Evolutionary conservation across 176 grass and related monocot species (phyloP).

Genomic region (Musa troglodytarum): DNA sequence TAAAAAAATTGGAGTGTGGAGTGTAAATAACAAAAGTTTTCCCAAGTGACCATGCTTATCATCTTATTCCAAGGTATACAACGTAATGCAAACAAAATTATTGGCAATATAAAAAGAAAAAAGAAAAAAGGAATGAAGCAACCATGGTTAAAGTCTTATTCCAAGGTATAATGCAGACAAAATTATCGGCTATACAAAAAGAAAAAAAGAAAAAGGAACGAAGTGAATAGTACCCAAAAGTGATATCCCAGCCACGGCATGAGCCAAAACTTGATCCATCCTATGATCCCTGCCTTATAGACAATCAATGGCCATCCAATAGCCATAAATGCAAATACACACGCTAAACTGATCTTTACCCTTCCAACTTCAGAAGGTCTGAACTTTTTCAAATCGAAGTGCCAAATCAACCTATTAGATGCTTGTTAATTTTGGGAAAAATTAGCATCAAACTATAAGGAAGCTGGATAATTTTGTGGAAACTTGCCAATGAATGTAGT

Average conservation of each 20-base stretch:
- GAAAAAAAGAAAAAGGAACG: slow-evolving; percentile 5
- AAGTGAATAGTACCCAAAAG: slow-evolving; percentile 65
- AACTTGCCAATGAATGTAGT: background rate
- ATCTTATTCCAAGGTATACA: background rate
- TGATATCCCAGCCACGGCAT: slow-evolving; percentile 98
- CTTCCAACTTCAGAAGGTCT: slow-evolving; percentile 72
- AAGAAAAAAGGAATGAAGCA: slow-evolving; percentile 1
- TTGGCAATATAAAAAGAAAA: background rate
- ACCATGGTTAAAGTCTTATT: background rate
- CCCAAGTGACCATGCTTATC: background rate
- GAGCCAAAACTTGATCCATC: slow-evolving; percentile 98
- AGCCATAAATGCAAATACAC: slow-evolving; percentile 85
- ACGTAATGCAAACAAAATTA: background rate
- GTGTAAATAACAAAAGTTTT: background rate
- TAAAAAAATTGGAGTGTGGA: background rate
- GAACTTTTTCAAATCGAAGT: slow-evolving; percentile 88
- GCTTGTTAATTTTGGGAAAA: slow-evolving; percentile 24
- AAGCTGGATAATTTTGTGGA: background rate
- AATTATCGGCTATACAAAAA: background rate
- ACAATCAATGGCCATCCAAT: slow-evolving; percentile 97
- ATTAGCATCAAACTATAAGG: background rate
- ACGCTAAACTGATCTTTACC: slow-evolving; percentile 91
- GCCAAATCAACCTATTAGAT: slow-evolving; percentile 68
- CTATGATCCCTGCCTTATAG: slow-evolving; percentile 58
- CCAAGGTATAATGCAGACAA: background rate